Evolutionary conservation across 116 monocot genomes (phyloP), one percentile per base, ranked within the genome.

Genomic region (Iris pallida): DNA sequence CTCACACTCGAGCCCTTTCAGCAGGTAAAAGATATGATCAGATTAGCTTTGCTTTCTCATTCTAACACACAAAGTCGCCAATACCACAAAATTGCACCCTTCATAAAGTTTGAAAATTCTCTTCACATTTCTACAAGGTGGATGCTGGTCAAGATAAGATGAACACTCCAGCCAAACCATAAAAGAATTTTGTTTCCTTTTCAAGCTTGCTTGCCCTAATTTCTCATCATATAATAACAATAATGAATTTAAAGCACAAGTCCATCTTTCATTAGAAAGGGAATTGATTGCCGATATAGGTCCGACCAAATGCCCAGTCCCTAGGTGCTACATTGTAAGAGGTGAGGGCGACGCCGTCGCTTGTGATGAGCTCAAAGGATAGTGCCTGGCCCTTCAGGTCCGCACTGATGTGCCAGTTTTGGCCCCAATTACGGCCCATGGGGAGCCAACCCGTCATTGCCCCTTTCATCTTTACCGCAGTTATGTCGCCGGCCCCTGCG

Each of bases 391-490:
- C 88, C 57, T 68, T 73, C 15, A 95, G 76, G 13, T 91, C 88
- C 0, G 88, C 82, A 13, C 75, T 86, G 42, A 95, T 80, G 75
- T 95, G 95, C 95, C 91, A 95, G 54, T 85, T 86, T 71, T 95
- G 91, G 14, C 95, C 95, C 95, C 91, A 95, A 41, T 80, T 95
- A 20, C 95, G 75, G 16, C 84, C 91, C 95, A 95, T 95, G 20
- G 73, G 69, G 6, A 95, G 84, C 95, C 95, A 95, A 30, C 95
- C 95, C 0, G 80, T 88, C 54, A 16, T 65, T 2, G 86, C 60
- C 14, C 95, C 91, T 64, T 95, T 95, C 5, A 95, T 69, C 78
- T 95, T 95, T 45, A 95, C 95, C 1, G 81, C 90, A 13, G 75
- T 81, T 13, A 95, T 70, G 20, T 95, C 95, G 0, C 95, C 95